These are phyloP conservation scores for Esteya vermicola DNA, from an alignment of 2,329 filamentous ascomycete genomes.

Conservation along the genomic window DNA sequence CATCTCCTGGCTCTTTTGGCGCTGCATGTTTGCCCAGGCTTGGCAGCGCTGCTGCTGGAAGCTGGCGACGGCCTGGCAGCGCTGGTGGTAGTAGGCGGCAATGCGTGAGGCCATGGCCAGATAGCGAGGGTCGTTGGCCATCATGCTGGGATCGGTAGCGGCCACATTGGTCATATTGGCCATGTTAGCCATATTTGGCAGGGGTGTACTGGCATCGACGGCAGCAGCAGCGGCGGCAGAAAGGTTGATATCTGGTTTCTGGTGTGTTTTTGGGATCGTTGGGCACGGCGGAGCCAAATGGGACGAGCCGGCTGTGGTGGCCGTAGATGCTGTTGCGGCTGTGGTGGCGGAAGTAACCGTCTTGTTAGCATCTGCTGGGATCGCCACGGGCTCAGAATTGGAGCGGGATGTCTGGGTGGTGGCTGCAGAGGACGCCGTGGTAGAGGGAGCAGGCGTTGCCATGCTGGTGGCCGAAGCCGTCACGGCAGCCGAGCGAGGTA, in stretches of 20 bases:
- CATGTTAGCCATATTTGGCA: background rate
- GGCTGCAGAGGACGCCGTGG: background rate
- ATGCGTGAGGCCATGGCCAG: constrained; percentile 31
- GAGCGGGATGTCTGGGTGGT: too few species aligned
- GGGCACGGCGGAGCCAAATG: background rate
- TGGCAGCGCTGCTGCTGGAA: constrained; percentile 33
- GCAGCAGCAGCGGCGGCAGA: too few species aligned
- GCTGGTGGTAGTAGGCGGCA: constrained; percentile 32
- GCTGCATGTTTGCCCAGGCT: constrained; percentile 30
- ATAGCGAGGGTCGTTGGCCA: constrained; percentile 23
- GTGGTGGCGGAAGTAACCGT: too few species aligned
- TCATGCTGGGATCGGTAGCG: constrained; percentile 1
- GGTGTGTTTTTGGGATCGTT: too few species aligned
- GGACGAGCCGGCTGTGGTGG: background rate
- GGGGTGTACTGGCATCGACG: too few species aligned
- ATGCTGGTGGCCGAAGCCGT: background rate
- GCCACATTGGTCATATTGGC: background rate
- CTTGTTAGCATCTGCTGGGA: too few species aligned
- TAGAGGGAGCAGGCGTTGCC: background rate
- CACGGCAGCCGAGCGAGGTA: background rate
- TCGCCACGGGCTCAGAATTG: too few species aligned
- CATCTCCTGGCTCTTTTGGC: constrained; percentile 32
- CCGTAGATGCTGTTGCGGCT: background rate
- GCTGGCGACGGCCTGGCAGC: constrained; percentile 30
- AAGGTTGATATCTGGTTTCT: too few species aligned